Percentiles rank a stretch among this genome's conserved stretches.
Conservation (phyloP, 1,284 basidiomycete species). For the Apiotrichum sp. region DNA sequence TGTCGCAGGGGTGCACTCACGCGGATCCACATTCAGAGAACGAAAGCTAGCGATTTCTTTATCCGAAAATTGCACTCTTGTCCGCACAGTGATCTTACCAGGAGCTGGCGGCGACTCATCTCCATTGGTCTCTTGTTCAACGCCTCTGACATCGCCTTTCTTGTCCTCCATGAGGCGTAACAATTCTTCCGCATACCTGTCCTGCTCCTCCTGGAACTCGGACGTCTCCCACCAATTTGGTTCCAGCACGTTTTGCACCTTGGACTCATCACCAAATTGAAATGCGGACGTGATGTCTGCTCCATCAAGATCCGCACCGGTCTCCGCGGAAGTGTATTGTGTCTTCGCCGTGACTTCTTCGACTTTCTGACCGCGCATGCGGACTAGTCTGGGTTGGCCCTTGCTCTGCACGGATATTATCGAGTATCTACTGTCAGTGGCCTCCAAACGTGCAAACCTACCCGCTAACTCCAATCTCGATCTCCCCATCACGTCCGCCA, state of each 20-base stretch:
- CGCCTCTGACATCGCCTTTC: slow-evolving; percentile 10
- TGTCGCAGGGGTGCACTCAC: slow-evolving; percentile 47
- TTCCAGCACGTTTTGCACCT: slow-evolving; percentile 37
- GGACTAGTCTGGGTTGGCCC: slow-evolving; percentile 70
- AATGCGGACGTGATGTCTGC: slow-evolving; percentile 41
- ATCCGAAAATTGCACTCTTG: slow-evolving; percentile 72
- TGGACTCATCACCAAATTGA: slow-evolving; percentile 41
- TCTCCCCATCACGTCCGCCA: slow-evolving; percentile 56
- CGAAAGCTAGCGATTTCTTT: slow-evolving; percentile 77
- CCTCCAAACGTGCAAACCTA: slow-evolving; percentile 42
- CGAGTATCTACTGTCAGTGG: slow-evolving; percentile 59
- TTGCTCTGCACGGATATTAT: slow-evolving; percentile 79
- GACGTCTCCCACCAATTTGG: slow-evolving; percentile 40
- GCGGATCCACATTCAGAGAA: slow-evolving; percentile 61
- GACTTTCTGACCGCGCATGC: slow-evolving; percentile 68
- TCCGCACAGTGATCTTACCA: neutral
- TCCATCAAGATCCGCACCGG: slow-evolving; percentile 36
- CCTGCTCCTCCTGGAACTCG: slow-evolving; percentile 22
- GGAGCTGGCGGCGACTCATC: neutral
- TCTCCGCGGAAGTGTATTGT: slow-evolving; percentile 55
- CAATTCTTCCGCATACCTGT: slow-evolving; percentile 26
- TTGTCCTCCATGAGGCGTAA: slow-evolving; percentile 6
- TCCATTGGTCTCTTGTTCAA: neutral
- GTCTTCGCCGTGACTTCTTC: slow-evolving; percentile 66
- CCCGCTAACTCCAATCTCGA: slow-evolving; percentile 88